Conservation (phyloP, 2,329 filamentous ascomycete genomes). For the Paracamarosporium sp. region DNA sequence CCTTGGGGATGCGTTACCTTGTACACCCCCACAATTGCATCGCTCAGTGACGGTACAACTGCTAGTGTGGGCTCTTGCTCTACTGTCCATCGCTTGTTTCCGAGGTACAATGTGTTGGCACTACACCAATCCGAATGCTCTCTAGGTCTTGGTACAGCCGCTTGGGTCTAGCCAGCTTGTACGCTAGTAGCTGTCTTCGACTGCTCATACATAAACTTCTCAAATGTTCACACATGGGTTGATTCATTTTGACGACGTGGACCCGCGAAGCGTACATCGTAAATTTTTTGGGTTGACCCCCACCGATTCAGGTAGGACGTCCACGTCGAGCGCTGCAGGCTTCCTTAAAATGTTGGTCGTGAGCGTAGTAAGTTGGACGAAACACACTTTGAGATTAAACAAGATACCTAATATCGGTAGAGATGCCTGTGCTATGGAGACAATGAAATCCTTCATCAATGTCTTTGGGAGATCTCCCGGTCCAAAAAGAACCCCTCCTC, state of each 20-base stretch:
- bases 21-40: background rate
- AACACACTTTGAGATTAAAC: background rate
- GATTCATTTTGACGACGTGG: too few species aligned
- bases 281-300: too few species aligned
- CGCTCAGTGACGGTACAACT: background rate
- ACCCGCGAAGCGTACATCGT: too few species aligned
- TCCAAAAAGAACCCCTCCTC: background rate
- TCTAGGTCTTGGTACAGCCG: background rate
- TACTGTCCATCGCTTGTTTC: background rate
- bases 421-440: background rate
- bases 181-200: background rate
- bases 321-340: background rate
- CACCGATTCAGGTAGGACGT: background rate
- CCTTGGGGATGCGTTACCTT: background rate
- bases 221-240: background rate
- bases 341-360: background rate
- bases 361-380: background rate
- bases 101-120: background rate
- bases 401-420: background rate
- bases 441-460: background rate
- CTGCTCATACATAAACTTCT: background rate
- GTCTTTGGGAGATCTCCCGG: background rate
- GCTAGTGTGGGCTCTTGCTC: background rate
- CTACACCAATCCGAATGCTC: background rate
- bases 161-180: background rate